A percentile compares a stretch with the other conserved stretches of the same genome.
Conservation (phyloP, 2,329 filamentous ascomycete genomes). For the Colletotrichum endophyticum region DNA sequence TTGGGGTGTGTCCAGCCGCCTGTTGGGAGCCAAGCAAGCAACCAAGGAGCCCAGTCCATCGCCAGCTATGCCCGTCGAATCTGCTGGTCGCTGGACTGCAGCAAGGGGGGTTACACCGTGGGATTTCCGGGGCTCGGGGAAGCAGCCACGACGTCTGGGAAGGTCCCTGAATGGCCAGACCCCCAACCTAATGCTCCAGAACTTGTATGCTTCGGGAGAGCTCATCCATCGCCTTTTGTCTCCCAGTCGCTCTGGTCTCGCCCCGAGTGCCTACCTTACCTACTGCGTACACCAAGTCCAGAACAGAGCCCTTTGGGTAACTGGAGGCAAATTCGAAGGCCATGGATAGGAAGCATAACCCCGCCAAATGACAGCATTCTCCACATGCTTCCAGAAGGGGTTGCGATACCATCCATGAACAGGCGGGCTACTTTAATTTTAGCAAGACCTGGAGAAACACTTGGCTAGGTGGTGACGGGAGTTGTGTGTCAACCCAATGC, state of each 20-base stretch:
- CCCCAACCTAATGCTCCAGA: not conserved
- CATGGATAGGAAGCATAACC: not conserved
- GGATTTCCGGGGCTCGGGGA: not conserved
- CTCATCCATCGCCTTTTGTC: not conserved
- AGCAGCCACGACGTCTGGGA: not conserved
- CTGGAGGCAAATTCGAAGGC: not conserved
- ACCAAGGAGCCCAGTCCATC: not conserved
- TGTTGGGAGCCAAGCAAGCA: not conserved
- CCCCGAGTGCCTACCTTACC: not conserved
- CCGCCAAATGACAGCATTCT: not conserved
- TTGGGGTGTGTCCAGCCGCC: not conserved
- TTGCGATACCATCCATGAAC: not conserved
- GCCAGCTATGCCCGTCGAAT: not conserved
- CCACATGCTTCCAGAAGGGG: not conserved
- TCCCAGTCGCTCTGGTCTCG: not conserved
- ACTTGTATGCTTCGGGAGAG: not conserved
- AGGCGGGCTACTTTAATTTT: not conserved
- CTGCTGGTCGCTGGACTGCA: not conserved
- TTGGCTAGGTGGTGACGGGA: not conserved
- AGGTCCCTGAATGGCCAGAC: conserved; percentile 1
- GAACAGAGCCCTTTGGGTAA: not conserved
- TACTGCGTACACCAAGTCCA: not conserved
- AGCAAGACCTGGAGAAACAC: not conserved
- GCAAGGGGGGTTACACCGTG: not conserved
- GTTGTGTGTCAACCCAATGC: not conserved